phyloP scores from a whole-genome alignment of 257 asterid genomes.

The Ehretia macrophylla region DNA sequence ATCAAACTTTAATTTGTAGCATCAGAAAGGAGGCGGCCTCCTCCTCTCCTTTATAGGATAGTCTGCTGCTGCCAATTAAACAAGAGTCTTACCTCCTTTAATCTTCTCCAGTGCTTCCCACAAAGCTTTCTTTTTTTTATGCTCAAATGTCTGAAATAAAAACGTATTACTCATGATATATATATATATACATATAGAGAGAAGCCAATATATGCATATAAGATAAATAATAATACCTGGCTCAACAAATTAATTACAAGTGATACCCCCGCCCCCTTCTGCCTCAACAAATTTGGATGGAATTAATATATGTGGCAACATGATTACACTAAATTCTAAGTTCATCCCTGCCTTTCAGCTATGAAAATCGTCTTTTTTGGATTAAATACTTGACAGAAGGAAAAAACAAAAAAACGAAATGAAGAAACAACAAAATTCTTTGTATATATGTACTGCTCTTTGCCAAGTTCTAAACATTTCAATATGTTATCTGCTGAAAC shows the following conservation, averaged over 20 bases:
- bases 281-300: slow-evolving; percentile 1
- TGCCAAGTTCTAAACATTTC: no score
- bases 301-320: neutral
- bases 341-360: neutral
- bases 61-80: neutral
- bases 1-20: neutral
- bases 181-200: no score
- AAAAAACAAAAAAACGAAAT: no score
- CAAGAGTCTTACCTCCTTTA: slow-evolving; percentile 59
- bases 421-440: no score
- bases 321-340: neutral
- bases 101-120: slow-evolving; percentile 92
- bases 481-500: no score
- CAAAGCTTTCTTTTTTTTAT: slow-evolving; percentile 54
- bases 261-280: no score
- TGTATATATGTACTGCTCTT: no score
- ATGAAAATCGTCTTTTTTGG: neutral
- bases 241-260: neutral
- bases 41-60: neutral
- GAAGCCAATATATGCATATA: neutral
- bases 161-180: slow-evolving; percentile 2
- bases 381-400: no score
- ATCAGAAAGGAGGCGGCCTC: no score
- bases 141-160: slow-evolving; percentile 55
- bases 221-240: no score